These are phyloP conservation scores for Skeletonema potamos DNA, from an alignment of 108 stramenopile species.

Conservation along the genomic window DNA sequence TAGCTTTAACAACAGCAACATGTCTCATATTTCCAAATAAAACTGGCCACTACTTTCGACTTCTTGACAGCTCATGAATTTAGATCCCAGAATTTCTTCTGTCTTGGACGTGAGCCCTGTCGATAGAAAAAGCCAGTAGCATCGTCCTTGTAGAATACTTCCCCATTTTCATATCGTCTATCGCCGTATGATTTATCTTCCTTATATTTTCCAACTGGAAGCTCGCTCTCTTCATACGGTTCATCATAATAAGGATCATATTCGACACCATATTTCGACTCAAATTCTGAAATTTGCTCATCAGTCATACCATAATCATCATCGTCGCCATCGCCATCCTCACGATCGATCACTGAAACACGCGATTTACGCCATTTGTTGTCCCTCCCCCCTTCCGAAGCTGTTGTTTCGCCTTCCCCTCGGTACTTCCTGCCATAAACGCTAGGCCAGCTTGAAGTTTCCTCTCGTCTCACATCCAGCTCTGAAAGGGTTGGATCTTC, in stretches of 20 bases:
- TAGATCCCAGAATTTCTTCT: constrained; percentile 49
- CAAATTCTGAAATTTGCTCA: constrained; percentile 61
- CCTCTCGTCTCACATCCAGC: constrained; percentile 30
- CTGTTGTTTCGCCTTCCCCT: not conserved
- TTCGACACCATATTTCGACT: constrained; percentile 64
- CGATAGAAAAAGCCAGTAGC: constrained; percentile 63
- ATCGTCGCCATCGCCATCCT: constrained; percentile 8
- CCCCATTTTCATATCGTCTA: constrained; percentile 79
- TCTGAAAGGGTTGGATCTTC: constrained; percentile 37
- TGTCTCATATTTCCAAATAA: no score
- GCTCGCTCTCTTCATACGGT: constrained; percentile 78
- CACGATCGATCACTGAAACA: constrained; percentile 23
- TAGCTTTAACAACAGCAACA: no score
- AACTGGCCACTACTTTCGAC: no score
- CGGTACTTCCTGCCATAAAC: constrained; percentile 26
- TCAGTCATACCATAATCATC: constrained; percentile 57
- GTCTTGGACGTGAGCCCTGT: constrained; percentile 34
- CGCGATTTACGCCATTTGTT: constrained; percentile 26
- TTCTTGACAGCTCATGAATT: constrained; percentile 5
- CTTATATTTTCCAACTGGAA: constrained; percentile 64
- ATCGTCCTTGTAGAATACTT: constrained; percentile 82
- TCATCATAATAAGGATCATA: constrained; percentile 82
- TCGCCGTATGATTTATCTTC: constrained; percentile 78
- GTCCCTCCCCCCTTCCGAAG: constrained; percentile 7
- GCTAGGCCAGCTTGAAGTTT: constrained; percentile 39